Base-by-base conservation (phyloP, 805 yeast genomes). In the Vanderwaltozyma polyspora region DNA sequence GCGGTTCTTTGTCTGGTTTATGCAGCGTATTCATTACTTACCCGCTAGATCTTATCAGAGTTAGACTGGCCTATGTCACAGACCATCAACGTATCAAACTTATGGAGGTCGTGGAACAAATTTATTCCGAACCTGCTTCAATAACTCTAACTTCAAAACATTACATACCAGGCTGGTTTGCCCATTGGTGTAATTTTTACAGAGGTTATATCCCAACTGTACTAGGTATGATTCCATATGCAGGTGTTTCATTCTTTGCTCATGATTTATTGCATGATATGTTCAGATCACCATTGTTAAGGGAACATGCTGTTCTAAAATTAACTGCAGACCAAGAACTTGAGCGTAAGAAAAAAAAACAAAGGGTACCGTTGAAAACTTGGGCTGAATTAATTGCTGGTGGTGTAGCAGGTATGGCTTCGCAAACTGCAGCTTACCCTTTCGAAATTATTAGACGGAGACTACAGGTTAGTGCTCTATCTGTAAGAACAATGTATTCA, bases 401-500 rank as follows among this genome's bases (percentile, higher is more conserved):
- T 36, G 98, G 97, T 1, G 48, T 82, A n/a, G 94, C 96, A 1
- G 98, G 98, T 10, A 73, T 89, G 79, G 68, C 76, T 25, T 84
- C 97, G 2, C 98, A 91, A 58, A 85, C 96, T 1, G 93, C 97
- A 0, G 89, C 95, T 5, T 91, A 91, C 52, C 98, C 98, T 2
- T 80, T 91, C 46, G 99, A 91, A 60, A 95, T 91, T 26, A 74
- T 91, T 16, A 69, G 98, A 52, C 71, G 99, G 57, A 68, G 97
- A 48, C 77, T 91, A 83, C 99, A 91, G 62, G 98, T 91, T 17
- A 87, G 94, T 25, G 93, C 89, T 10, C 81, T 79, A 4, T 38
- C 84, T 77, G 40, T 45, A 17, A 28, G 70, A 68, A 55, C 76
- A 68, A 79, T 84, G 16, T 45, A 48, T 19, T 44, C 39, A 4